phyloP scores from a whole-genome alignment of 306 rosid species.

The Quercus alba region DNA sequence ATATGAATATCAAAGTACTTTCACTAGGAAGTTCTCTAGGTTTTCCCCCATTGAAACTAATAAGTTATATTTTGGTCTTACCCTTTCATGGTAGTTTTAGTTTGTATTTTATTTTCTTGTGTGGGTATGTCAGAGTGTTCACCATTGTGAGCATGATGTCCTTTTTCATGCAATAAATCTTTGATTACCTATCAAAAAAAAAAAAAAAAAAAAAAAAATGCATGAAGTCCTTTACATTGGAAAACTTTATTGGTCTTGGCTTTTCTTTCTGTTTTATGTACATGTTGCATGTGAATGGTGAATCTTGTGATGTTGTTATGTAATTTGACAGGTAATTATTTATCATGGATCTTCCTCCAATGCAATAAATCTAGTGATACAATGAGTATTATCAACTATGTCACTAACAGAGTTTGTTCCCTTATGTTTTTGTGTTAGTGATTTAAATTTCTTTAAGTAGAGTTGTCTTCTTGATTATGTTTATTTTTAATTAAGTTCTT shows the following conservation, averaged over 20 bases:
- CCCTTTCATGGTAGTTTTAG: no score
- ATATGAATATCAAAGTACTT: background rate
- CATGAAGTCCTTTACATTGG: background rate
- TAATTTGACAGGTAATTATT: background rate
- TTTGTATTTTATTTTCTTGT: no score
- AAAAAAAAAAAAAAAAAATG: background rate
- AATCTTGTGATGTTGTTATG: slow-evolving; percentile 3
- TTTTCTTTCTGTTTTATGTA: background rate
- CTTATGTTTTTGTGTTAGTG: slow-evolving; percentile 9
- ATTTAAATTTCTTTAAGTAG: background rate
- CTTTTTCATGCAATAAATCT: no score
- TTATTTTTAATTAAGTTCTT: background rate
- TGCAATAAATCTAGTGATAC: slow-evolving; percentile 10
- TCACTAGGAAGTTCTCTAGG: background rate
- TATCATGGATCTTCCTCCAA: background rate
- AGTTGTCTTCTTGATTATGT: slow-evolving; percentile 3
- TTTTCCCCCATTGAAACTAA: background rate
- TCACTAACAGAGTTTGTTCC: background rate
- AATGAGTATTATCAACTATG: slow-evolving; percentile 2
- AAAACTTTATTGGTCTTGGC: background rate
- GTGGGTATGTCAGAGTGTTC: background rate
- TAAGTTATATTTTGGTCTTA: no score
- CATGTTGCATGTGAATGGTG: background rate
- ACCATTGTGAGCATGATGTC: no score
- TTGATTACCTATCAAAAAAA: no score